Base-by-base conservation (phyloP, 768 basidiomycete genomes). In the Naganishia friedmannii region DNA sequence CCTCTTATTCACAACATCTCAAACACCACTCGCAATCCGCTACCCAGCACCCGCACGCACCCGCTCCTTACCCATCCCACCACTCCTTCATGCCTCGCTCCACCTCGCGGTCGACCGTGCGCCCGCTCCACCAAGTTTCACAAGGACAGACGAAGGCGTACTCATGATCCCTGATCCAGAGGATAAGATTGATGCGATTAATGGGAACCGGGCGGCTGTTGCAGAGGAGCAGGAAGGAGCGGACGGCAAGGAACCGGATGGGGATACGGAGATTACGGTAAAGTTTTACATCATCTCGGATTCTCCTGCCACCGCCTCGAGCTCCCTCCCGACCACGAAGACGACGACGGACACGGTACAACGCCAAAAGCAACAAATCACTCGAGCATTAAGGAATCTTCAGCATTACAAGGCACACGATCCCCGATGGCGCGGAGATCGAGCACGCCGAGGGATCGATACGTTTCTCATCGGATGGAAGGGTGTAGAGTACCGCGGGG, bases 401-500 rank as follows among this genome's bases (percentile, higher is more conserved):
- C 58, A 51, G 10, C 63, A 65, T 34, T 65, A 70, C 51, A 70
- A 70, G 26, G 57, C 60, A 6, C 26, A 21, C 12, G 69, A 70
- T 45, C 46, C 60, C 28, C 69, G 63, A 26, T 65, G 69, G 69
- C 34, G 53, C 42, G 69, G 58, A 5, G 39, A 63, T 28, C 46
- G 58, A 10, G 69, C 69, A 26, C 45, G 34, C 2, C 13, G 34
- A 34, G 58, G 55, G 28, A 69, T 77, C 56, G 78, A 80, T 65
- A 78, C 74, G 5, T 72, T 80, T 0, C 65, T 80, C 29, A 37
- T 80, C 17, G 79, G 79, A 5, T 80, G 76, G 69, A 74, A 75
- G 65, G 78, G 78, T 1, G 70, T 80, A 7, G 78, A 80, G 68
- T 80, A 79, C 68, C 74, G 70, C 45, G 79, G 79, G 0, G 60